Base-by-base conservation (phyloP, 1,284 basidiomycete genomes). In the Neotropicomus parvogracilis region DNA sequence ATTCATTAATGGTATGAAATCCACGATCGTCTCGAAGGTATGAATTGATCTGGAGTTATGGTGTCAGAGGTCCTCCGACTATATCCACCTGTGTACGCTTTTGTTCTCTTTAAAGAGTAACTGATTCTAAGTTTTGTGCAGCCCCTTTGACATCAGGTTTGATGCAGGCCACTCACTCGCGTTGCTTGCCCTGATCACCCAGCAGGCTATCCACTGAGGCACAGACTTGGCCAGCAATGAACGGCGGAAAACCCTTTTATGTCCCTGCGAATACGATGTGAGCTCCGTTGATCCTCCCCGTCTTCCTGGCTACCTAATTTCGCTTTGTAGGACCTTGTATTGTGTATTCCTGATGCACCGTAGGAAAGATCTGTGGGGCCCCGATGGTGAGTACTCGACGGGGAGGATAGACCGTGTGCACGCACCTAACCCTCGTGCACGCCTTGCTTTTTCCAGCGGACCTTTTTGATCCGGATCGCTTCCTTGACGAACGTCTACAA, bases 21-120 rank as follows among this genome's bases (percentile, higher is more conserved):
- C 13, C 32, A 35, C 24, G 28, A 40, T 21, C 5, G 3, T 29
- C 31, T 24, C 6, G 12, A 17, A 10, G 31, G 10, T 17, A 7
- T 20, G 16, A 33, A 13, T 44, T 54, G 31, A 54, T 37, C n/a
- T 20, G 10, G 42, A 44, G 3, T 17, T 31, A 3, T 37, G 26
- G 14, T 40, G 35, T 27, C 52, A 78, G 81, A 85, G 63, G 77
- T 76, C 42, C 42, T 83, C 42, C 70, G 82, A 13, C 59, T 85
- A 6, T 83, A 78, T 61, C 81, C 82, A 4, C 66, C 78, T 13
- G 79, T 83, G 73, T 80, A 66, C 57, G 74, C 59, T 11, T 12
- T 46, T 26, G 5, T 39, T 28, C 14, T 33, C 24, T 36, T 6
- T 0, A 14, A 37, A 19, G 27, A 19, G 37, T 33, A 9, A 16